Base-by-base conservation (phyloP, 345 rosid species). In the Pistacia integerrima region DNA sequence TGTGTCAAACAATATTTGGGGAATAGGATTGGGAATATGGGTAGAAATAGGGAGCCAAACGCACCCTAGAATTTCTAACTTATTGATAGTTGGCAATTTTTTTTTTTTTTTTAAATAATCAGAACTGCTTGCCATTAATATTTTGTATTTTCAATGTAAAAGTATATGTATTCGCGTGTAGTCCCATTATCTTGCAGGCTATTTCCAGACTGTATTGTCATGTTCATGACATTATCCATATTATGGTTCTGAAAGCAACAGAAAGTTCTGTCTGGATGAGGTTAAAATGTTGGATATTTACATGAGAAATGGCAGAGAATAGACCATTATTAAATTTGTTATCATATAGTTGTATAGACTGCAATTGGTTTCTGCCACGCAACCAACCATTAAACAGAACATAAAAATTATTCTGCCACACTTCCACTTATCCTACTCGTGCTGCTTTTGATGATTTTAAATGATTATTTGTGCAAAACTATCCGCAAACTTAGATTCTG, bases 401-500 rank as follows among this genome's bases (percentile, higher is more conserved):
- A 11, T 16, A 44, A 54, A 71, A 58, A 48, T 51, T 48, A 33
- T 25, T 73, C 12, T 44, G 16, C 16, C 54, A 25, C 4, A 17
- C 44, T 14, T 61, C 61, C 3, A 60, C 20, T 41, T 57, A 54
- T 17, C 9, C 64, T 49, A 51, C 61, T 49, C 7, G 13, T 60
- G 1, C 16, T 46, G 48, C 14, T 35, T 7, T 64, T 73, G 8
- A 6, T 28, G 16, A 35, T 58, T 64, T 14, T 48, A 4, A 36
- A 73, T 36, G 13, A 12, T 44, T 28, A 13, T 72, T 20, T 83
- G 5, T 65, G 25, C n/a, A 41, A 62, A 70, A 64, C 2, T 54
- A 65, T 38, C 57, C 74, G 71, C 36, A 41, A 22, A 49, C 54
- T 28, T 57, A 71, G 70, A 17, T 54, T 55, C 85, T 78, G 28